A percentile compares a stretch with the other conserved stretches of the same genome.
Conservation (phyloP, 305 asterid species). For the Fraxinus greggii region DNA sequence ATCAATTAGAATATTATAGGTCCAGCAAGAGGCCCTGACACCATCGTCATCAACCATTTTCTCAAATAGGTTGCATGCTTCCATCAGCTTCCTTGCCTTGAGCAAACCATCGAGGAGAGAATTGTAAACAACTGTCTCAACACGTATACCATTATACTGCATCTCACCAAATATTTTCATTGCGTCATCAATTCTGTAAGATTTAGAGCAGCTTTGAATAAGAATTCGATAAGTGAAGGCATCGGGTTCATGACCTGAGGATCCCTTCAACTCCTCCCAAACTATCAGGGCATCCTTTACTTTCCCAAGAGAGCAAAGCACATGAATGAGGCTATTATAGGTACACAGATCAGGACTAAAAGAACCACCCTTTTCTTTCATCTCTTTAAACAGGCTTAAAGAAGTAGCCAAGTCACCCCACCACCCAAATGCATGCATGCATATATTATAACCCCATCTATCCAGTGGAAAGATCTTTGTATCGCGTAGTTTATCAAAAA, state of each 20-base stretch:
- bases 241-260: slow-evolving; percentile 86
- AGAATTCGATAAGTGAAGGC: slow-evolving; percentile 72
- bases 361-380: slow-evolving; percentile 65
- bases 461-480: slow-evolving; percentile 61
- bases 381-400: slow-evolving; percentile 77
- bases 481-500: slow-evolving; percentile 54
- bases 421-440: slow-evolving; percentile 77
- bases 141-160: slow-evolving; percentile 65
- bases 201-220: slow-evolving; percentile 78
- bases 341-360: slow-evolving; percentile 81
- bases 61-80: slow-evolving; percentile 84
- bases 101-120: slow-evolving; percentile 81
- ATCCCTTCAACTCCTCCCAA: slow-evolving; percentile 85
- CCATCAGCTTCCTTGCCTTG: slow-evolving; percentile 70
- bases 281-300: slow-evolving; percentile 75
- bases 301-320: slow-evolving; percentile 78
- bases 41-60: slow-evolving; percentile 82
- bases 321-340: slow-evolving; percentile 79
- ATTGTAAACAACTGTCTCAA: slow-evolving; percentile 68
- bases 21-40: slow-evolving; percentile 78
- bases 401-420: slow-evolving; percentile 74
- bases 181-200: slow-evolving; percentile 64
- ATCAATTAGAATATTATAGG: slow-evolving; percentile 89
- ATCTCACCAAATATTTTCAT: slow-evolving; percentile 67
- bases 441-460: slow-evolving; percentile 79